Conservation (phyloP, 257 asterid species). For the Solanum etuberosum region DNA sequence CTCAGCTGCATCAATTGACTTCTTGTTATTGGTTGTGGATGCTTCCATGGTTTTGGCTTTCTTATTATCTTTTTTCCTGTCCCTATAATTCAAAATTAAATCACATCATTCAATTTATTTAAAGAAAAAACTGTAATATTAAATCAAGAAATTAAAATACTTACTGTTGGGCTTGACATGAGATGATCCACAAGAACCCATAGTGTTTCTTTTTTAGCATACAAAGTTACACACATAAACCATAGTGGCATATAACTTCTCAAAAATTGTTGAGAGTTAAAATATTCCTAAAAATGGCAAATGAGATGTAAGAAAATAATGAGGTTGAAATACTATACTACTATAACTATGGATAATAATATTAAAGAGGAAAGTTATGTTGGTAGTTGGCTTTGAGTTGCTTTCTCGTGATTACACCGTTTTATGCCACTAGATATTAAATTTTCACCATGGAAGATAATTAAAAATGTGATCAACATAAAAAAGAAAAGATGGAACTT, state of each 20-base stretch:
- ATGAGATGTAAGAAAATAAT: background rate
- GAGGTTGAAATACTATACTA: background rate
- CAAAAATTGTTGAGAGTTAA: background rate
- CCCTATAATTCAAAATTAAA: slow-evolving; percentile 13
- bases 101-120: background rate
- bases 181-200: slow-evolving; percentile 83
- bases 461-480: background rate
- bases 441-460: background rate
- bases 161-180: slow-evolving; percentile 40
- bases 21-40: slow-evolving; percentile 74
- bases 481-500: background rate
- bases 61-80: slow-evolving; percentile 31
- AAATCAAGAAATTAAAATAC: background rate
- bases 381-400: background rate
- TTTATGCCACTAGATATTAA: background rate
- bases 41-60: slow-evolving; percentile 82
- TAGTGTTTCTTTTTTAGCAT: slow-evolving; percentile 6
- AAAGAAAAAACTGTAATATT: no score
- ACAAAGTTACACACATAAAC: background rate
- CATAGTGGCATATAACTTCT: background rate
- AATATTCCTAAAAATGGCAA: background rate
- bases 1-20: slow-evolving; percentile 69
- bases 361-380: background rate
- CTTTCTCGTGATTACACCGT: background rate
- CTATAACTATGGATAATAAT: background rate